Percentiles rank a stretch among this genome's conserved stretches.
Conservation (phyloP, 2,329 filamentous ascomycete species). For the Aureobasidium sp. region DNA sequence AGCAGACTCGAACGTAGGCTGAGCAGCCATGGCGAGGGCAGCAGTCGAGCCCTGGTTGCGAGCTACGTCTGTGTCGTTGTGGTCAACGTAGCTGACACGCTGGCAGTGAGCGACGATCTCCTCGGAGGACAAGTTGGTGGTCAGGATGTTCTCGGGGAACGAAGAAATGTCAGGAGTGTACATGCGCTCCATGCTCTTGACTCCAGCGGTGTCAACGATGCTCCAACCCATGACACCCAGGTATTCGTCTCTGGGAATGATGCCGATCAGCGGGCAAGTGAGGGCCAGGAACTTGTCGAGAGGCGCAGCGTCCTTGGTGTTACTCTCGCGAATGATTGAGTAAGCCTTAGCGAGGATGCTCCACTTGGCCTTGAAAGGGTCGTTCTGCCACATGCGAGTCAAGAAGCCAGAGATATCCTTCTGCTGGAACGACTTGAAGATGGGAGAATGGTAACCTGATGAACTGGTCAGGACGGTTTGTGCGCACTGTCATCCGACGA, state of each 20-base stretch:
- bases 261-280: conserved; percentile 38
- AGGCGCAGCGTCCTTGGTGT: conserved; percentile 38
- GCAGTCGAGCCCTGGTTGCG: conserved; percentile 14
- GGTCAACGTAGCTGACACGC: conserved; percentile 20
- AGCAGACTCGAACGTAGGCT: not conserved
- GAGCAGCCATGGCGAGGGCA: conserved; percentile 17
- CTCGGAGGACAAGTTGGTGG: conserved; percentile 25
- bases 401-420: conserved; percentile 45
- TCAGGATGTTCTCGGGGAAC: conserved; percentile 17
- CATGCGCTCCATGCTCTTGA: conserved; percentile 19
- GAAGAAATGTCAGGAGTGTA: conserved; percentile 14
- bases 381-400: conserved; percentile 41
- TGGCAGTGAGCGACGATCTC: conserved; percentile 25
- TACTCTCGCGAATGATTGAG: conserved; percentile 43
- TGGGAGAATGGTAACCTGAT: not conserved
- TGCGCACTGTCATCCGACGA: not conserved
- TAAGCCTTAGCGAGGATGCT: conserved; percentile 46
- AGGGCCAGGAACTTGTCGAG: conserved; percentile 40
- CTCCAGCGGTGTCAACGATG: conserved; percentile 22
- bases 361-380: conserved; percentile 45
- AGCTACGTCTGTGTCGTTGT: conserved; percentile 12
- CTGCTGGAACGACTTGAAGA: conserved; percentile 26
- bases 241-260: conserved; percentile 39
- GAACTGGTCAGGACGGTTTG: not conserved
- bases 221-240: conserved; percentile 40